phyloP scores from a whole-genome alignment of 2,329 filamentous ascomycete genomes.

The Aspergillus piperis region DNA sequence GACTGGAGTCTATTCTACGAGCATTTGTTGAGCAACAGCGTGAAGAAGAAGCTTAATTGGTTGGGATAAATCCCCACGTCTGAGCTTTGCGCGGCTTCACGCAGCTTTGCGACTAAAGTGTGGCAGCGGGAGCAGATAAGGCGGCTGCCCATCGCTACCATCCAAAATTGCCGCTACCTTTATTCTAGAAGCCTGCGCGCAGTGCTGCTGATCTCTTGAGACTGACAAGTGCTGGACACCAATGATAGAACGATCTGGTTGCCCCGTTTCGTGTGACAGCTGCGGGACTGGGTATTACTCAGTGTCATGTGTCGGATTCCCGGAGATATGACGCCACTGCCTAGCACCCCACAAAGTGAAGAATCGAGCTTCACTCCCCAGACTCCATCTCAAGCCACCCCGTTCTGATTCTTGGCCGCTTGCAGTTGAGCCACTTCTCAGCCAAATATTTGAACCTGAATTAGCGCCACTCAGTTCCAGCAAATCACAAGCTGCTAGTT shows the following conservation, averaged over 20 bases:
- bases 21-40: conserved; percentile 39
- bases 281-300: conserved; percentile 7
- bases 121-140: conserved; percentile 2
- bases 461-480: neutral
- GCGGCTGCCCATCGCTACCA: conserved; percentile 10
- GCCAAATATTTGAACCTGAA: neutral
- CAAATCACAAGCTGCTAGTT: neutral
- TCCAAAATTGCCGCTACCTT: neutral
- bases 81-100: neutral
- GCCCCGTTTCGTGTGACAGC: neutral
- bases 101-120: neutral
- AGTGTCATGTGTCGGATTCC: neutral
- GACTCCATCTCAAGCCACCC: neutral
- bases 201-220: neutral
- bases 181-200: neutral
- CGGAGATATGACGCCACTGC: conserved; percentile 15
- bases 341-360: neutral
- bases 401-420: neutral
- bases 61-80: neutral
- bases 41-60: conserved; percentile 25
- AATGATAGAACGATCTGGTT: neutral
- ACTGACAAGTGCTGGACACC: neutral
- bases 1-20: conserved; percentile 71
- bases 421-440: neutral
- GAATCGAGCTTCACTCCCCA: neutral